Evolutionary conservation across 495 filamentous ascomycete genomes (phyloP).

Genomic region (Neurospora sp.): DNA sequence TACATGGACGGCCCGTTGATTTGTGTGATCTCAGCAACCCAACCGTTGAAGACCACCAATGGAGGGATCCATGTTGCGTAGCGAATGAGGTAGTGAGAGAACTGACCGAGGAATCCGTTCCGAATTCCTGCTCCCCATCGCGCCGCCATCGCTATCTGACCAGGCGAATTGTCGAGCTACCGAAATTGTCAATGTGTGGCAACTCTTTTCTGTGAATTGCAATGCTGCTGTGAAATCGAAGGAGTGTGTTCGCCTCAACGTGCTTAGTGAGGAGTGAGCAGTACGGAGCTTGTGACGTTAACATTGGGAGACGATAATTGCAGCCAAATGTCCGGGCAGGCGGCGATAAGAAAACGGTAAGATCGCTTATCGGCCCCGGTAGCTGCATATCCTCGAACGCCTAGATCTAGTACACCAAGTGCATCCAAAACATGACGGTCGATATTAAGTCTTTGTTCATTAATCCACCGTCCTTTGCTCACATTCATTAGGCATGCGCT

Average conservation of each 20-base stretch:
- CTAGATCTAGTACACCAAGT: background rate
- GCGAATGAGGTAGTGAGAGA: constrained; percentile 38
- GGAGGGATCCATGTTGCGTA: constrained; percentile 54
- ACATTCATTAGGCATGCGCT: background rate
- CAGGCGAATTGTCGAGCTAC: background rate
- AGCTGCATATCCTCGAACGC: background rate
- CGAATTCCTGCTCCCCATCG: constrained; percentile 24
- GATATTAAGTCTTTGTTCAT: background rate
- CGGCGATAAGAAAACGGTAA: background rate
- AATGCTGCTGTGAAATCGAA: background rate
- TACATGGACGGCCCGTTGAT: constrained; percentile 68
- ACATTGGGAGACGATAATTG: background rate
- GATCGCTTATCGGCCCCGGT: background rate
- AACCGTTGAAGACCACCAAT: constrained; percentile 51
- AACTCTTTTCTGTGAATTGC: background rate
- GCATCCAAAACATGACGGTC: background rate
- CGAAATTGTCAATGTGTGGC: background rate
- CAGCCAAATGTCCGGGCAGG: background rate
- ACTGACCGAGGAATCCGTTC: constrained; percentile 22
- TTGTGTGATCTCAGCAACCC: constrained; percentile 51
- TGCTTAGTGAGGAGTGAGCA: background rate
- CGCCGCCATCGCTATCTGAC: constrained; percentile 6
- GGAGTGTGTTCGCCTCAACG: background rate
- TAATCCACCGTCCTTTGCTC: background rate
- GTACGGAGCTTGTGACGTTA: background rate